Base-by-base conservation (phyloP, 1,284 basidiomycete genomes). In the Ustilago xerochloae region DNA sequence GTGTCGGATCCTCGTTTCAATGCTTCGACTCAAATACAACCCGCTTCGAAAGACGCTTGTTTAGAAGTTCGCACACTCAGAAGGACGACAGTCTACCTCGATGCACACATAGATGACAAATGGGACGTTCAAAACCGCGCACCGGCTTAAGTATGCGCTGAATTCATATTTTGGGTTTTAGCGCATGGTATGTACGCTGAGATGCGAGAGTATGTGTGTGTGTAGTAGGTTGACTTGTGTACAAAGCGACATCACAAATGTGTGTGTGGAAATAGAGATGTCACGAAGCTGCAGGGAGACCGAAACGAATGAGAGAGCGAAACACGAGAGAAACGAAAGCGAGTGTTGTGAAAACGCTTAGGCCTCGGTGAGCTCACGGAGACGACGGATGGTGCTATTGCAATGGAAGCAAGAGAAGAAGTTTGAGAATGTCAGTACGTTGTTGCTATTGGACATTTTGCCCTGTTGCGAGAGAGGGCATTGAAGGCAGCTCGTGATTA, bases 351-450 rank as follows among this genome's bases (percentile, higher is more conserved):
- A 33, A 45, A 51, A 47, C 43, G 60, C 51, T 82, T 81, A 84
- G 58, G 82, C 82, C 77, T 84, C 82, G 59, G 81, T 81, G 58
- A 84, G 70, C 73, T 84, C 82, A 75, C 82, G 82, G 60, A 84
- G 79, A 81, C 82, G 82, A 64, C 82, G 82, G 77, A 84, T 81
- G 75, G 82, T 84, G 74, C 82, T 84, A 75, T 61, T n/a, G 38
- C 20, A n/a, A 9, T 2, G 26, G 20, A 22, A 51, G 48, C 22
- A 28, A 6, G 26, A 32, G 30, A 32, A 41, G 1, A 18, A 35
- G 24, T 24, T 6, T 20, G 20, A 20, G 26, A 32, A 29, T 26
- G 65, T 72, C 48, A 72, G 67, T 45, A 28, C 16, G 6, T 20
- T 24, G 36, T 6, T 38, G 9, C 24, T n/a, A 6, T 16, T 10